phyloP scores from a whole-genome alignment of 805 yeast genomes.

The Groenewaldozyma salmanticensis region DNA sequence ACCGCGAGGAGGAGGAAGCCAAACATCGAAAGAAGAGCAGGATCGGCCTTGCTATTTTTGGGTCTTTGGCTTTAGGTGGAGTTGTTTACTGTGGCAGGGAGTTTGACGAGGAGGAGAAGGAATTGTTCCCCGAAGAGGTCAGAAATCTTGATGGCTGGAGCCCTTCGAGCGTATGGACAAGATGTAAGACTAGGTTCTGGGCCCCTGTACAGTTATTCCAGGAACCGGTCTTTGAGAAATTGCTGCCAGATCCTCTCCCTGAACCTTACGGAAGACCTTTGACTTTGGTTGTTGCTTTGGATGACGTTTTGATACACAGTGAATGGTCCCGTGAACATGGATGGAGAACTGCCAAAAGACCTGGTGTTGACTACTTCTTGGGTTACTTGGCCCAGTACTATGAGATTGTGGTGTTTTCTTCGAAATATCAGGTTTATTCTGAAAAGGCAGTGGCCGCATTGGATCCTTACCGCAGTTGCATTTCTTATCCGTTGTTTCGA shows the following conservation, averaged over 20 bases:
- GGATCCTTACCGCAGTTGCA: constrained; percentile 86
- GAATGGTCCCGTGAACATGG: constrained; percentile 89
- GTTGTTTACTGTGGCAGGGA: constrained; percentile 66
- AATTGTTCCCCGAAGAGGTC: background rate
- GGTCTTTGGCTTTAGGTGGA: constrained; percentile 39
- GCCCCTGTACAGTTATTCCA: constrained; percentile 74
- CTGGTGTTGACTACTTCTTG: constrained; percentile 93
- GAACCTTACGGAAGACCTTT: constrained; percentile 87
- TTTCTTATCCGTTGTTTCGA: constrained; percentile 77
- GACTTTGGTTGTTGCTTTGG: constrained; percentile 81
- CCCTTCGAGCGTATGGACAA: constrained; percentile 51
- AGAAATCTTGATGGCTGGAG: constrained; percentile 53
- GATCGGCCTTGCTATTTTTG: constrained; percentile 50
- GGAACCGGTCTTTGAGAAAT: constrained; percentile 88
- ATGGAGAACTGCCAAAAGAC: constrained; percentile 98
- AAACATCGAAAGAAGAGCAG: constrained; percentile 79
- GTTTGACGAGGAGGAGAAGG: constrained; percentile 73
- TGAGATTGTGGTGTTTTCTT: constrained; percentile 85
- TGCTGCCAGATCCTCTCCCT: constrained; percentile 87
- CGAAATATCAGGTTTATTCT: constrained; percentile 75
- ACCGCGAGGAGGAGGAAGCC: constrained; percentile 24
- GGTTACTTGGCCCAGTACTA: constrained; percentile 92
- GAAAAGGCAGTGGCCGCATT: constrained; percentile 78
- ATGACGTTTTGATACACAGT: constrained; percentile 82
- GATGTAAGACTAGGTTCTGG: constrained; percentile 63